Base-by-base conservation (phyloP, 2,329 filamentous ascomycete genomes). In the Sporothrix brasiliensis region DNA sequence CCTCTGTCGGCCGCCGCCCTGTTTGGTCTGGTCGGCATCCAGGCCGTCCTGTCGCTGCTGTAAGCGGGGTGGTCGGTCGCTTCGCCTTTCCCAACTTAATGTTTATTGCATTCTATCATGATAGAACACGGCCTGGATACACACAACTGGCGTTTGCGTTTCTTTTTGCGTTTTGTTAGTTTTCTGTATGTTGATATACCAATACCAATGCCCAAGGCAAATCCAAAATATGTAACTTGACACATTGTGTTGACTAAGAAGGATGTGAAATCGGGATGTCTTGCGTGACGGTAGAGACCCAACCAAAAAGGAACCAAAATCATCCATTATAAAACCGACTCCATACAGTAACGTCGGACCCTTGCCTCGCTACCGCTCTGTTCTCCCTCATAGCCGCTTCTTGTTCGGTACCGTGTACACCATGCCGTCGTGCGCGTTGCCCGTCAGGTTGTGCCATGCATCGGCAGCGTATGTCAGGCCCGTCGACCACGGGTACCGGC, bases 401-500 rank as follows among this genome's bases (percentile, higher is more conserved):
- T 72, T 70, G 13, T 69, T 67, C 11, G 70, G 67, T 19, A 68
- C 66, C 0, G 63, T 54, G 61, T 73, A 75, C 19, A 54, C 68
- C 58, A 75, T 73, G 41, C 73, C 73, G 41, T 73, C 70, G 1
- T 52, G 61, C 9, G 70, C 34, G 34, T 67, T 72, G 58, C 74
- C 74, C 1, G 68, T 44, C 19, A 44, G 39, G 58, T 73, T 68
- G 87, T 69, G 66, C 74, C 73, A 77, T 14, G 71, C 16, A 67
- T 79, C 78, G 44, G 68, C 70, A 13, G 73, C 41, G 73, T 74
- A 78, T 56, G 71, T 74, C 39, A 66, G 44, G 1, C 77, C 77
- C 39, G 72, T 74, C 50, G 73, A 49, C 78, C 78, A 79, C 1
- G 77, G 77, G 52, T 76, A 76, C 34, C 67, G 52, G 14, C 71